A percentile compares a stretch with the other conserved stretches of the same genome.
Evolutionary conservation across 805 yeast genomes (phyloP).

Genomic region (Candida succiphila): DNA sequence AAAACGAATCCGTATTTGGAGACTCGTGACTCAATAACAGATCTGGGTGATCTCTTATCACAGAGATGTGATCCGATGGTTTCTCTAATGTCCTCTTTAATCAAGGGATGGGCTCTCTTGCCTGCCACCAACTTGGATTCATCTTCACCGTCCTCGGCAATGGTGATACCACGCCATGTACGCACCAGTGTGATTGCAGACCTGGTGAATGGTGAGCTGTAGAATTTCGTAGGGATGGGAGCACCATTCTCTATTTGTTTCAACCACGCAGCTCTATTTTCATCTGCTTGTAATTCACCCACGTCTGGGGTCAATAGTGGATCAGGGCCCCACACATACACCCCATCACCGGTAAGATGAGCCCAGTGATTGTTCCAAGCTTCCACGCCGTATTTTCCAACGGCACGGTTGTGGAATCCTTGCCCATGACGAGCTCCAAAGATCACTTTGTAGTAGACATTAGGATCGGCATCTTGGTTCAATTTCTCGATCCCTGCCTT

Average conservation of each 20-base stretch:
- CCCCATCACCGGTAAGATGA: conserved; percentile 41
- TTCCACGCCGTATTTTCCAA: conserved; percentile 41
- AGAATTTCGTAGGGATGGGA: conserved; percentile 46
- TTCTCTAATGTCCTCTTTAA: conserved; percentile 45
- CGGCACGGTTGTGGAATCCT: conserved; percentile 53
- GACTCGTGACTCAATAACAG: conserved; percentile 28
- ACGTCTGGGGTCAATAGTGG: conserved; percentile 40
- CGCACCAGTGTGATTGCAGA: conserved; percentile 44
- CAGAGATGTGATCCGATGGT: conserved; percentile 52
- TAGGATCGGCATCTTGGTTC: conserved; percentile 23
- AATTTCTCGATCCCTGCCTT: conserved; percentile 22
- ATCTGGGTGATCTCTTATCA: conserved; percentile 40
- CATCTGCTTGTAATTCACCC: conserved; percentile 48
- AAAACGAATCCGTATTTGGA: conserved; percentile 30
- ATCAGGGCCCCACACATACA: conserved; percentile 48
- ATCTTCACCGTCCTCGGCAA: conserved; percentile 17
- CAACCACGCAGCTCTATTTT: conserved; percentile 33
- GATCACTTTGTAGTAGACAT: conserved; percentile 37
- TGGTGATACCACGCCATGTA: conserved; percentile 37
- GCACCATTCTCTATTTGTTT: conserved; percentile 35
- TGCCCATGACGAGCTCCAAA: conserved; percentile 62
- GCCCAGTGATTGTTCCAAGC: conserved; percentile 55
- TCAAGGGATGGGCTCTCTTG: conserved; percentile 14
- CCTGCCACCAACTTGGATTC: conserved; percentile 6
- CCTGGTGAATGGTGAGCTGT: conserved; percentile 55